Base-by-base conservation (phyloP, 2,329 filamentous ascomycete genomes). In the Colletotrichum spinosum region DNA sequence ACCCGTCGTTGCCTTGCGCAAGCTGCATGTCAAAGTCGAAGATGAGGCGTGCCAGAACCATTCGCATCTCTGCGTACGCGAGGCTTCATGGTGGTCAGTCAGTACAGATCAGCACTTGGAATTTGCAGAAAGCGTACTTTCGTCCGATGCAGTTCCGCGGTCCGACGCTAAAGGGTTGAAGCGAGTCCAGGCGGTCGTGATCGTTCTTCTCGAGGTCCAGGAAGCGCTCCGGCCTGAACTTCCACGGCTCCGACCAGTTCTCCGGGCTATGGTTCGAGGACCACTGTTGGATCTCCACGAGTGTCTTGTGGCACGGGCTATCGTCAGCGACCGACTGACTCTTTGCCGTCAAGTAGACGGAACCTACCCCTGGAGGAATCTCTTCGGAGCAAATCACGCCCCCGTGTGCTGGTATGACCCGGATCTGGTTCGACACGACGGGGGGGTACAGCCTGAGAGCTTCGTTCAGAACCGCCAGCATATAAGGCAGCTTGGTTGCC, bases 401-500 rank as follows among this genome's bases (percentile, higher is more conserved):
- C 1, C 80, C 79, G 4, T 72, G 73, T 6, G 64, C 61, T 6
- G 76, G 72, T 0, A 72, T 71, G 13, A 72, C 60, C 2, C 79
- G 62, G 6, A 70, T 69, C 5, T 75, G 60, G 1, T 67, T 69
- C 6, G 64, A 70, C 34, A 68, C 56, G 2, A 69, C 68, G 1
- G 71, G 72, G 4, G 80, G 78, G 66, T 73, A 73, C n/a, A 71
- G 50, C 0, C 82, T 76, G n/a, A 84, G 66, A 1, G 73, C 71
- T 69, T 84, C 82, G 2, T 82, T 71, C 2, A 84, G 67, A 33
- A 74, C 74, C 3, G 81, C 81, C 7, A 74, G 67, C 69, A 83
- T 73, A 57, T 83, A 84, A 0, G 69, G 44, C 0, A 83, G 70
- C 7, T 69, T 64, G 48, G 68, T 66, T 2, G 75, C 71, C 2